Evolutionary conservation across 352 stramenopile species (phyloP).

Genomic region (Pythium rishiriense): DNA sequence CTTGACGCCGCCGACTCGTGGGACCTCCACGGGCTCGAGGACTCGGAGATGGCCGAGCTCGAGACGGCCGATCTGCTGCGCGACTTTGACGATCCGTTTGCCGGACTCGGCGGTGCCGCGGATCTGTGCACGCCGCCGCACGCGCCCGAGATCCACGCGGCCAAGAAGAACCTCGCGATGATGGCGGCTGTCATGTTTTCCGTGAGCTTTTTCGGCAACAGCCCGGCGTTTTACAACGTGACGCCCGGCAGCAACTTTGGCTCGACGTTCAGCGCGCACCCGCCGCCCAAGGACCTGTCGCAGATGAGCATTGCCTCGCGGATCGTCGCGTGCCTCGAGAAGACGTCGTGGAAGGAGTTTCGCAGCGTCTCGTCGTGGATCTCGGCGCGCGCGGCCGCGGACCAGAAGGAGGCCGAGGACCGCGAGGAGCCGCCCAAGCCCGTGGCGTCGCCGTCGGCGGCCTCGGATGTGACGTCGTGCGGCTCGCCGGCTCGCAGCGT

Average conservation of each 20-base stretch:
- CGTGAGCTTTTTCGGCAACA: conserved; percentile 82
- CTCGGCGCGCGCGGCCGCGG: conserved; percentile 31
- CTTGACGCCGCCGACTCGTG: conserved; percentile 42
- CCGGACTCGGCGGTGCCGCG: conserved; percentile 23
- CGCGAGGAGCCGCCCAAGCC: conserved; percentile 15
- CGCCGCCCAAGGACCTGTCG: conserved; percentile 72
- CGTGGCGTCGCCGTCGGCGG: conserved; percentile 55
- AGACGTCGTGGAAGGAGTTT: conserved; percentile 89
- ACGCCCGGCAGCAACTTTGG: conserved; percentile 75
- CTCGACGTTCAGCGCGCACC: conserved; percentile 79
- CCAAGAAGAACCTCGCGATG: conserved; percentile 90
- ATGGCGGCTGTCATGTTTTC: conserved; percentile 90
- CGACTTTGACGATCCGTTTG: conserved; percentile 73
- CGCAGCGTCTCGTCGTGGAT: conserved; percentile 80
- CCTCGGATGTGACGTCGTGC: conserved; percentile 72
- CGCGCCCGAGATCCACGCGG: conserved; percentile 69
- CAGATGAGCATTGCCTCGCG: conserved; percentile 87
- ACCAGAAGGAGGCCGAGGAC: conserved; percentile 25
- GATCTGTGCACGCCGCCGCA: conserved; percentile 39
- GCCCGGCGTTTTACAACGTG: conserved; percentile 67
- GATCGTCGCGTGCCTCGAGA: conserved; percentile 84
- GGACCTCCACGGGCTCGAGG: conserved; percentile 59
- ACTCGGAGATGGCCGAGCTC: conserved; percentile 51
- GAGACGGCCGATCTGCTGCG: conserved; percentile 70
- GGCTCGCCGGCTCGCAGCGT: conserved; percentile 37